These are phyloP conservation scores for Coccomyxa sp. DNA, from an alignment of 139 green algal genomes.

Conservation along the genomic window DNA sequence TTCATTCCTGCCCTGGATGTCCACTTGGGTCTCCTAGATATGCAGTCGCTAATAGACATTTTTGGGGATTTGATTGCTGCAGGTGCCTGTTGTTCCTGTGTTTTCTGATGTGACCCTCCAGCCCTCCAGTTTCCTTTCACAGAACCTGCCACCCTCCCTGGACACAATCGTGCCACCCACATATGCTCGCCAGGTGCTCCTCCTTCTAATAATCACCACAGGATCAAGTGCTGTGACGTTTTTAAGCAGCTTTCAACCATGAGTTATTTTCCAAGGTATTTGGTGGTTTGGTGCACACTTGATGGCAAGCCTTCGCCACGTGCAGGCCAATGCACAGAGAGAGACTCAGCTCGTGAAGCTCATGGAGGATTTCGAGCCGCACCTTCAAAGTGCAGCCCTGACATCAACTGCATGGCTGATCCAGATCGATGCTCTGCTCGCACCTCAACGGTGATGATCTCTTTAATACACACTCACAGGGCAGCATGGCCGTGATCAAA, in stretches of 20 bases:
- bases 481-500: too few species aligned
- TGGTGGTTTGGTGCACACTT: neutral
- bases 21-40: too few species aligned
- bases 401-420: neutral
- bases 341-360: neutral
- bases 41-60: too few species aligned
- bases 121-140: slow-evolving; percentile 2
- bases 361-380: neutral
- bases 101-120: neutral
- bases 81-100: neutral
- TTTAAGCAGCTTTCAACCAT: too few species aligned
- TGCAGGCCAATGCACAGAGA: neutral
- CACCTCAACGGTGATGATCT: neutral
- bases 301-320: neutral
- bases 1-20: too few species aligned
- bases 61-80: neutral
- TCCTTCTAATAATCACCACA: neutral
- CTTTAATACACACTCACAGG: neutral
- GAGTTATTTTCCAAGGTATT: too few species aligned
- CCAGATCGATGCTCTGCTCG: neutral
- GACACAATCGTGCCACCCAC: slow-evolving; percentile 3
- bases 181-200: slow-evolving; percentile 4
- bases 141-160: neutral
- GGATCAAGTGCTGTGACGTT: too few species aligned
- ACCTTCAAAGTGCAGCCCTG: neutral